Percentiles rank a stretch among this genome's conserved stretches.
Conservation (phyloP, 2,329 filamentous ascomycete genomes). For the Curvularia spicifera region DNA sequence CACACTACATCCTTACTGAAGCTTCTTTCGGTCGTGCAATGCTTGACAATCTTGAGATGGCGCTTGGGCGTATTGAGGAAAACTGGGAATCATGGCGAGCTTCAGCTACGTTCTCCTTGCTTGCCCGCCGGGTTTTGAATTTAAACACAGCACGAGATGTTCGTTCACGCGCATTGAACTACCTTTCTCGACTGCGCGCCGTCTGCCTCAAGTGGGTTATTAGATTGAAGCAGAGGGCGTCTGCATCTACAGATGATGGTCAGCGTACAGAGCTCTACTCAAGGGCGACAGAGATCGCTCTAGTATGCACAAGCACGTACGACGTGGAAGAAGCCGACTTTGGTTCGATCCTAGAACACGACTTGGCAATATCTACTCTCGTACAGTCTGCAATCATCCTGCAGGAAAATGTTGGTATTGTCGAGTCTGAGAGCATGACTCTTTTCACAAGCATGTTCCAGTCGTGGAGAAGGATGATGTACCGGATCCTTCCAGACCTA, state of each 20-base stretch:
- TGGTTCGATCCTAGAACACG: slow-evolving; percentile 31
- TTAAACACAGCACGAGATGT: slow-evolving; percentile 39
- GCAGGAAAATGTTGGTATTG: slow-evolving; percentile 22
- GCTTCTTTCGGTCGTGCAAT: slow-evolving; percentile 39
- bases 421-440: slow-evolving; percentile 1
- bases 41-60: slow-evolving; percentile 23
- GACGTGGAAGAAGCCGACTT: slow-evolving; percentile 50
- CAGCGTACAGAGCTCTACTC: slow-evolving; percentile 43
- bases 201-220: slow-evolving; percentile 53
- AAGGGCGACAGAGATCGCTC: slow-evolving; percentile 49
- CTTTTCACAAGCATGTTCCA: slow-evolving; percentile 19
- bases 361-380: slow-evolving; percentile 21
- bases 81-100: slow-evolving; percentile 52
- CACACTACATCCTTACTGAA: slow-evolving; percentile 50
- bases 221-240: slow-evolving; percentile 39
- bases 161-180: slow-evolving; percentile 33
- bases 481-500: slow-evolving; percentile 22
- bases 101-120: slow-evolving; percentile 49
- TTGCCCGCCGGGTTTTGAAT: slow-evolving; percentile 55
- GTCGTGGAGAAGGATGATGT: slow-evolving; percentile 28
- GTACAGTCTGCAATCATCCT: slow-evolving; percentile 32
- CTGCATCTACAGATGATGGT: slow-evolving; percentile 27
- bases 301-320: slow-evolving; percentile 56
- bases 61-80: slow-evolving; percentile 17
- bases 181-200: slow-evolving; percentile 44